These are phyloP conservation scores for Cystofilobasidium ferigula DNA, from an alignment of 768 basidiomycete species.

Conservation along the genomic window DNA sequence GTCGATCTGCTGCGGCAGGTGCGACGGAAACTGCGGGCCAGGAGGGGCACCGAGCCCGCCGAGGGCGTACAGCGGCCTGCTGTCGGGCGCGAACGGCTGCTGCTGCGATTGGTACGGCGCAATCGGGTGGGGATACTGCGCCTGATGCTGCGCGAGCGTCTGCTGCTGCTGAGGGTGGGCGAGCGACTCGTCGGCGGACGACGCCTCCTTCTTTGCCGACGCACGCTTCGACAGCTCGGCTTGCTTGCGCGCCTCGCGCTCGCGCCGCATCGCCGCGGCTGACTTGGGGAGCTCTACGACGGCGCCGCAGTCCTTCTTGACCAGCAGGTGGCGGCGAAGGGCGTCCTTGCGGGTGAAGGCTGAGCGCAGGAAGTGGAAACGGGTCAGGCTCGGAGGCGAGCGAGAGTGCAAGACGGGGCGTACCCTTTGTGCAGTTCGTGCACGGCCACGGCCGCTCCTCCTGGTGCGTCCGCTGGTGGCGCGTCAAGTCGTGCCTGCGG, in stretches of 20 bases:
- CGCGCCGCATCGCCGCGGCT: constrained; percentile 7
- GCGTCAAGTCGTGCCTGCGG: constrained; percentile 39
- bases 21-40: too few species aligned
- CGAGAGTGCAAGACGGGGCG: too few species aligned
- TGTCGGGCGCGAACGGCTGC: too few species aligned
- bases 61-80: too few species aligned
- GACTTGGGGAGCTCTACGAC: constrained; percentile 20
- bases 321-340: constrained; percentile 37
- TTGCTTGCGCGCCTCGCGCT: background rate
- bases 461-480: constrained; percentile 38
- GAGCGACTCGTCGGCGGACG: background rate
- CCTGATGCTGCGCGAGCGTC: too few species aligned
- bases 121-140: too few species aligned
- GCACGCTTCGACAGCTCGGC: background rate
- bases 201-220: background rate
- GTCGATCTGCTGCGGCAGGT: too few species aligned
- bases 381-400: background rate
- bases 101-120: too few species aligned
- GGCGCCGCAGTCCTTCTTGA: constrained; percentile 30
- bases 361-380: background rate
- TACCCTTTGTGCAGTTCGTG: constrained; percentile 38
- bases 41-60: too few species aligned
- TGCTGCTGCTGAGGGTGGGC: background rate
- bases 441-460: constrained; percentile 38
- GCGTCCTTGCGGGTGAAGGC: constrained; percentile 40